Percentiles rank a stretch among this genome's conserved stretches.
These are phyloP conservation scores for Claviceps citrina DNA, from an alignment of 2,329 filamentous ascomycete genomes.

Conservation along the genomic window DNA sequence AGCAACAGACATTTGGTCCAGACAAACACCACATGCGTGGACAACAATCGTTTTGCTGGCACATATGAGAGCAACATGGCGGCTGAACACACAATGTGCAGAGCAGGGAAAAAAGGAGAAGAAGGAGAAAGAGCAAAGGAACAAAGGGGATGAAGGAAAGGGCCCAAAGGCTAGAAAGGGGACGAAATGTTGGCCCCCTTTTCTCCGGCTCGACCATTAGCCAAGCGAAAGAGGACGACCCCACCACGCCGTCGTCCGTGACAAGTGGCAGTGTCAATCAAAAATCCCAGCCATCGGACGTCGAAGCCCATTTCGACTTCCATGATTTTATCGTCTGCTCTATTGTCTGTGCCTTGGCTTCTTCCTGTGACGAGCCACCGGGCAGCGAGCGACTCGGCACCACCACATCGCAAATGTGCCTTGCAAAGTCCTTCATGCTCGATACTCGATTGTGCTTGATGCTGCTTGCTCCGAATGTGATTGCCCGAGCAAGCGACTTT, in stretches of 20 bases:
- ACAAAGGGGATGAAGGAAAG: no score
- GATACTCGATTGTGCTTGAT: not conserved
- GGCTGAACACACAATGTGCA: no score
- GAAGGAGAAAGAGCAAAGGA: no score
- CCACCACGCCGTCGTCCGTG: not conserved
- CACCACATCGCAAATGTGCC: not conserved
- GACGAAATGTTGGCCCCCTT: not conserved
- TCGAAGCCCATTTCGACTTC: not conserved
- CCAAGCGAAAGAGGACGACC: constrained; percentile 3
- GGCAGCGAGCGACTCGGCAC: not conserved
- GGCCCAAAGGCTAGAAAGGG: not conserved
- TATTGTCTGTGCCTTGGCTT: not conserved
- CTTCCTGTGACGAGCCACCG: not conserved
- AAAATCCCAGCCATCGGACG: not conserved
- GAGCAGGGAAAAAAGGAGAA: no score
- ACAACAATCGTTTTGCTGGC: no score
- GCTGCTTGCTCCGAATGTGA: not conserved
- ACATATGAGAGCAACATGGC: no score
- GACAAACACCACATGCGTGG: no score
- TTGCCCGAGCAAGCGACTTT: not conserved
- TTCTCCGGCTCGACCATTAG: not conserved
- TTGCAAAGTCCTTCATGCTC: not conserved
- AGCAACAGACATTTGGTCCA: not conserved
- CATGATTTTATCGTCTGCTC: not conserved
- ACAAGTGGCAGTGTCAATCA: not conserved